These are phyloP conservation scores for Hypsizygus ulmarius DNA, from an alignment of 1,284 basidiomycete genomes.

Conservation along the genomic window DNA sequence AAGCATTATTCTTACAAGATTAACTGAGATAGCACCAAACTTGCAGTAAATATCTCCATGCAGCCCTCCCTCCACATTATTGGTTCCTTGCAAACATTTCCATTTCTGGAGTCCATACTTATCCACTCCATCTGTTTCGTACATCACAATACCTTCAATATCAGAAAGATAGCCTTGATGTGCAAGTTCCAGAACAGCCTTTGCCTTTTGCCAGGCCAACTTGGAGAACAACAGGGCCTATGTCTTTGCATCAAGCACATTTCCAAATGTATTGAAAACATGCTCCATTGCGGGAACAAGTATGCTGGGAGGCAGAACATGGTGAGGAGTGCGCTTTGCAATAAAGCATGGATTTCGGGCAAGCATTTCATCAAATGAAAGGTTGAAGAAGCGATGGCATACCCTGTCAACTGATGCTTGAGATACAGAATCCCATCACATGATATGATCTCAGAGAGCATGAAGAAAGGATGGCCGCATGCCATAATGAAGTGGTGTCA, in stretches of 20 bases:
- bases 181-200: constrained; percentile 21
- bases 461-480: constrained; percentile 1
- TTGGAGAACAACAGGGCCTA: constrained; percentile 8
- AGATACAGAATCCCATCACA: constrained; percentile 2
- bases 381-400: too few relatives aligned
- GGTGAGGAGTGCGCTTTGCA: neutral
- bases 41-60: constrained; percentile 25
- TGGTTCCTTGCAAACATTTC: constrained; percentile 19
- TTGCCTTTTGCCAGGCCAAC: constrained; percentile 14
- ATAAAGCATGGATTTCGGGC: neutral
- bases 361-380: constrained; percentile 4
- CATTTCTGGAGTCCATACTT: too few relatives aligned
- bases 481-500: constrained; percentile 4
- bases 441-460: constrained; percentile 4
- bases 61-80: constrained; percentile 23
- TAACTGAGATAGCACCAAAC: constrained; percentile 20
- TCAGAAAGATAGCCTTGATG: constrained; percentile 23
- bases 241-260: constrained; percentile 2
- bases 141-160: constrained; percentile 16
- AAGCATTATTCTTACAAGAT: neutral
- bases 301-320: constrained; percentile 4
- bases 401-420: neutral
- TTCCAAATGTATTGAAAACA: constrained; percentile 8
- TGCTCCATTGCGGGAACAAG: constrained; percentile 4
- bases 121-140: constrained; percentile 21